Percentiles rank a stretch among this genome's conserved stretches.
These are phyloP conservation scores for Aspergillus unguis DNA, from an alignment of 2,329 filamentous ascomycete genomes.

Conservation along the genomic window DNA sequence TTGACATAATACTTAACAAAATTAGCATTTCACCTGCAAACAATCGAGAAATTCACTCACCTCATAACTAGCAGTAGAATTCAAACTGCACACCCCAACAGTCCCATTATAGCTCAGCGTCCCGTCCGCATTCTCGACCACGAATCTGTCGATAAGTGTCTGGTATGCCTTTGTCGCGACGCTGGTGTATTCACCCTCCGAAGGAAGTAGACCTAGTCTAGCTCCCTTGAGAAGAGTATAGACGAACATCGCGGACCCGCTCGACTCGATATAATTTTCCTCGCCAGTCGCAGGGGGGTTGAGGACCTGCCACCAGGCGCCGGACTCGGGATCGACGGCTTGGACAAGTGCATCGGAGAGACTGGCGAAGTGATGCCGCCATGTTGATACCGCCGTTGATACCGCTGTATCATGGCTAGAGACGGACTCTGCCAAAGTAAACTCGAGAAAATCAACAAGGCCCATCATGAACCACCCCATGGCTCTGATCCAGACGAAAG, in stretches of 20 bases:
- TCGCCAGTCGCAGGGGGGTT: slow-evolving; percentile 43
- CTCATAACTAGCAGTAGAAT: slow-evolving; percentile 48
- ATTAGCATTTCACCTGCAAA: not conserved
- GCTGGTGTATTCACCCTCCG: slow-evolving; percentile 29
- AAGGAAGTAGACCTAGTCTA: slow-evolving; percentile 32
- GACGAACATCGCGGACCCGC: slow-evolving; percentile 57
- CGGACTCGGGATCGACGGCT: slow-evolving; percentile 42
- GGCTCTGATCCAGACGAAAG: slow-evolving; percentile 53
- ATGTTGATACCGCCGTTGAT: slow-evolving; percentile 35
- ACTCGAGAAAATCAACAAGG: slow-evolving; percentile 50
- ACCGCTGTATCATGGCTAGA: slow-evolving; percentile 18
- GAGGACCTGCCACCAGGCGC: slow-evolving; percentile 61
- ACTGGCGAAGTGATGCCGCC: slow-evolving; percentile 38
- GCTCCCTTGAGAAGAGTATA: slow-evolving; percentile 52
- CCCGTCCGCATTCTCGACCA: slow-evolving; percentile 47
- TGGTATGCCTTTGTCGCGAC: slow-evolving; percentile 45
- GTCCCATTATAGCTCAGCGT: slow-evolving; percentile 53
- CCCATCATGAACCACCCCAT: slow-evolving; percentile 56
- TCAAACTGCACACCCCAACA: slow-evolving; percentile 52
- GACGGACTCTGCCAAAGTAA: slow-evolving; percentile 39
- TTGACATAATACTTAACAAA: slow-evolving; percentile 24
- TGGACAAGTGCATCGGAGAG: slow-evolving; percentile 43
- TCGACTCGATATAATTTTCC: slow-evolving; percentile 61
- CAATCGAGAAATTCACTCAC: slow-evolving; percentile 29
- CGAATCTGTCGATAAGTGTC: slow-evolving; percentile 45